Evolutionary conservation across 768 basidiomycete genomes (phyloP).

Genomic region (Phaeotremella fagi): DNA sequence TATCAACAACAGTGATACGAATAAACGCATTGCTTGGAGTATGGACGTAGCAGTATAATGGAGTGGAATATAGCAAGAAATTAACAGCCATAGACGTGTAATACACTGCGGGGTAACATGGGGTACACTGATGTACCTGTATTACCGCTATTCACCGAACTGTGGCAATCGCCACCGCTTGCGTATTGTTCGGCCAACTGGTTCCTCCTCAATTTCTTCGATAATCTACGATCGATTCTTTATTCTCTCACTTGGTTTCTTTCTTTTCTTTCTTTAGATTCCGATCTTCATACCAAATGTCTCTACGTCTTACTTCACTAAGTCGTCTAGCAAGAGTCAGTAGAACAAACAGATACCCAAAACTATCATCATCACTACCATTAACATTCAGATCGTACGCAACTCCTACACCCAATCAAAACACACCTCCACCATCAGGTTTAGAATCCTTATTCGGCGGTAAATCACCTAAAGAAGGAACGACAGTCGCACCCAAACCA

Average conservation of each 20-base stretch:
- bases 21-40: conserved; percentile 12
- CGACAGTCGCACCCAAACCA: conserved; percentile 37
- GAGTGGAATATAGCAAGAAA: too few relatives aligned
- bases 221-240: too few relatives aligned
- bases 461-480: conserved; percentile 9
- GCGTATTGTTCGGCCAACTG: not conserved
- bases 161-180: not conserved
- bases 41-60: too few relatives aligned
- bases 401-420: conserved; percentile 26
- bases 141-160: not conserved
- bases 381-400: conserved; percentile 34
- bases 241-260: not conserved
- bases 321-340: conserved; percentile 21
- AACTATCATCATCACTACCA: too few relatives aligned
- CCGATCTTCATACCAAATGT: conserved; percentile 17
- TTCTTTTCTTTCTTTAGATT: too few relatives aligned
- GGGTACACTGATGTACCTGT: not conserved
- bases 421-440: conserved; percentile 35
- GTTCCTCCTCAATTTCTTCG: too few relatives aligned
- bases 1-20: not conserved
- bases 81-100: too few relatives aligned
- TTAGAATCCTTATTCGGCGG: conserved; percentile 40
- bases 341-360: too few relatives aligned
- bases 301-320: conserved; percentile 25
- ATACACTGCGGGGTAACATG: conserved; percentile 5